phyloP scores from a whole-genome alignment of 2,329 filamentous ascomycete genomes.

The Pseudopyrenochaeta lycopersici region DNA sequence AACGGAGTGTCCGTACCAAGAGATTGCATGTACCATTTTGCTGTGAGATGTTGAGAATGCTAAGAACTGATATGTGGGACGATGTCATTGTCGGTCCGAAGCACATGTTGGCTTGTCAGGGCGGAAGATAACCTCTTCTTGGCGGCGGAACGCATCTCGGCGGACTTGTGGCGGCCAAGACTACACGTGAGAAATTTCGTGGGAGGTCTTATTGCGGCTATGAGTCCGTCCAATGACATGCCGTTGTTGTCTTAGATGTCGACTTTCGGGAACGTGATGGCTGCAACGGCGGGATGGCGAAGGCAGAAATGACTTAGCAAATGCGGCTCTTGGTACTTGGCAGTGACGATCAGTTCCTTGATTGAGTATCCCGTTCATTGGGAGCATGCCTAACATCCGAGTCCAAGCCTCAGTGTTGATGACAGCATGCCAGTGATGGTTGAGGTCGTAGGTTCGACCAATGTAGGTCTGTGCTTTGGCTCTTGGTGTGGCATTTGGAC shows the following conservation, averaged over 20 bases:
- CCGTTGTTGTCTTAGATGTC: too few species aligned
- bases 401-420: too few species aligned
- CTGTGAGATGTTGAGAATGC: too few species aligned
- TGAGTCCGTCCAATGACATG: neutral
- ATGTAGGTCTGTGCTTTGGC: too few species aligned
- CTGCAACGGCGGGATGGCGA: too few species aligned
- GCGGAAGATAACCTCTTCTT: conserved; percentile 26
- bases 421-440: too few species aligned
- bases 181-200: conserved; percentile 8
- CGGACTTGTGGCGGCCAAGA: conserved; percentile 17
- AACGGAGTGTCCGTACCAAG: conserved; percentile 23
- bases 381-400: too few species aligned
- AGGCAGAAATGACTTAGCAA: too few species aligned
- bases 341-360: conserved; percentile 9
- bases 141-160: conserved; percentile 24
- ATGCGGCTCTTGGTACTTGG: conserved; percentile 21
- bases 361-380: conserved; percentile 12
- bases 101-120: conserved; percentile 24
- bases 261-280: too few species aligned
- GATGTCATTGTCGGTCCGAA: conserved; percentile 39
- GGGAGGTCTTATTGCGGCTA: conserved; percentile 7
- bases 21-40: conserved; percentile 2
- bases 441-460: too few species aligned
- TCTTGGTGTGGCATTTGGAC: too few species aligned
- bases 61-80: too few species aligned